These are phyloP conservation scores for Nakaseomyces nivariensis DNA, from an alignment of 1,139 yeast genomes.

Conservation along the genomic window DNA sequence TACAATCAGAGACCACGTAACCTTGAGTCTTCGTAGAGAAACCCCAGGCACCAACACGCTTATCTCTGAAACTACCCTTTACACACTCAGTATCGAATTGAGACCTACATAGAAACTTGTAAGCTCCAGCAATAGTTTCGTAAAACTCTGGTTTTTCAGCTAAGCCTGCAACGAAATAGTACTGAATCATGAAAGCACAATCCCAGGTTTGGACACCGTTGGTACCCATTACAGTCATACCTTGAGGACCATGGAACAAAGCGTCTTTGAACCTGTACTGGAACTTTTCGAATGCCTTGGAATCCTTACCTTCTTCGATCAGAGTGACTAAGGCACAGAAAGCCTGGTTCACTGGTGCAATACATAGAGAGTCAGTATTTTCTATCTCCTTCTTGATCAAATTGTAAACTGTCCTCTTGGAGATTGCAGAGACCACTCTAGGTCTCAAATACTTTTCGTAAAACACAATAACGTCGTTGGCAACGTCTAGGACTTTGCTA, in stretches of 20 bases:
- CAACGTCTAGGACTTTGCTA: constrained; percentile 51
- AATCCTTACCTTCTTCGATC: constrained; percentile 59
- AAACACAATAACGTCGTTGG: constrained; percentile 47
- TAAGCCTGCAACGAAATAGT: constrained; percentile 68
- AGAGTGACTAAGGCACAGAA: constrained; percentile 66
- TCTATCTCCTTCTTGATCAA: constrained; percentile 62
- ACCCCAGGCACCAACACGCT: constrained; percentile 91
- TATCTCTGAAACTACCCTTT: constrained; percentile 73
- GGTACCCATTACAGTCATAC: constrained; percentile 92
- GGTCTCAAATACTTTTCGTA: constrained; percentile 73
- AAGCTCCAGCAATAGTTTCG: constrained; percentile 52
- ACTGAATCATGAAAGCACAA: constrained; percentile 81
- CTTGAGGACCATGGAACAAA: constrained; percentile 78
- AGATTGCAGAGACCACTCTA: constrained; percentile 48
- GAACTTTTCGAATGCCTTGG: constrained; percentile 49
- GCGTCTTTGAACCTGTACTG: constrained; percentile 62
- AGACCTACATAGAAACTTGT: constrained; percentile 63
- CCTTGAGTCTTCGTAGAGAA: constrained; percentile 95
- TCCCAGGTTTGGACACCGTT: constrained; percentile 99
- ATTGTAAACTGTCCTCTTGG: constrained; percentile 48
- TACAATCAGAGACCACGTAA: constrained; percentile 92
- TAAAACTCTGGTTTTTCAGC: constrained; percentile 61
- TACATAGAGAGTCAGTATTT: constrained; percentile 74
- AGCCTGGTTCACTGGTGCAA: constrained; percentile 92
- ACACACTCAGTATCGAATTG: constrained; percentile 79